Evolutionary conservation across 2,329 filamentous ascomycete species (phyloP), one percentile per base, ranked within the genome.

Genomic region (Epichloe hybrida): DNA sequence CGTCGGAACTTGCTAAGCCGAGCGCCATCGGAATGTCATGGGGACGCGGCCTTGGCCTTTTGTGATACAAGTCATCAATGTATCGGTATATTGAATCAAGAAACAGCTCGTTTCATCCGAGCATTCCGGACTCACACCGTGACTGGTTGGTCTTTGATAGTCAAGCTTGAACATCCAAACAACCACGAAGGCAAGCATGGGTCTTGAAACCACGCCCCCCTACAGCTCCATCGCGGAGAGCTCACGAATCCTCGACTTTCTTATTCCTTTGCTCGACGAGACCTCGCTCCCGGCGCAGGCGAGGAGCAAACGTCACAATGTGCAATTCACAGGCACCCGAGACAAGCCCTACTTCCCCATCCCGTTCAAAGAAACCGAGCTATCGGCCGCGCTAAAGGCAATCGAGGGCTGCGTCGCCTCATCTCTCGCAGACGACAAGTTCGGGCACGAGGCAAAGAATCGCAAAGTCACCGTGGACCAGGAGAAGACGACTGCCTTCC

Each of bases 321-420:
- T 69, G n/a, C 52, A 57, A 1, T 69, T 72, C 48, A 63, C 61
- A 0, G 63, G 65, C 12, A 53, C 57, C 3, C 62, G 61, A 15
- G 65, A 71, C 54, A 56, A 55, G 48, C 66, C 68, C 0, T 73
- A 72, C 54, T 74, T 73, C 35, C 71, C 71, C 0, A 72, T 71
- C 12, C 71, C 71, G 0, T 71, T 73, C 57, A 72, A 73, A 45
- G 71, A 74, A 55, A 72, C 69, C 0, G 71, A 74, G 52, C 62
- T 68, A 3, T 60, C 62, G 1, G 69, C 69, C 6, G 71, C 71
- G 0, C 55, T 73, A 17, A 74, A 73, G 51, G 69, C 69, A 0
- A 56, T 74, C 4, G 72, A 74, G 34, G 67, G 59, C 5, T 59
- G 56, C 2, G 49, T 69, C 2, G 68, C 66, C 0, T 57, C 59